Conservation (phyloP, 345 rosid species). For the Rhodamnia rubescens region DNA sequence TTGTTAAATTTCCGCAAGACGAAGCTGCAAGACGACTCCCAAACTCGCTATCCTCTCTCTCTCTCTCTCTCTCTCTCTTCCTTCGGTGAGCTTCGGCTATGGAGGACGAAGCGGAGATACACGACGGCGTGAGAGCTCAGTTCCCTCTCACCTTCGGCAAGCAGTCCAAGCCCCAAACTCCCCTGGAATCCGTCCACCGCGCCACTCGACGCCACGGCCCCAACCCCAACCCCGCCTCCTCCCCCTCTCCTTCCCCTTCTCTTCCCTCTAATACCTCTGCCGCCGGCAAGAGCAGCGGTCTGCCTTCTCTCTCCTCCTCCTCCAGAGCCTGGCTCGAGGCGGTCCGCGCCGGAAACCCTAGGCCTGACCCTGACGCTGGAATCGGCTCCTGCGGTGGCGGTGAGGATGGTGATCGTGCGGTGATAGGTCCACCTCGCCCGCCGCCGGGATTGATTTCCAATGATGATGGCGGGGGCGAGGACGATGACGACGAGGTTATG, state of each 20-base stretch:
- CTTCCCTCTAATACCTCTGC: not conserved
- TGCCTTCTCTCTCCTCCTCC: conserved; percentile 50
- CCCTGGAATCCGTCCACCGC: conserved; percentile 61
- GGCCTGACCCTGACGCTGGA: conserved; percentile 3
- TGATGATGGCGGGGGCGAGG: not conserved
- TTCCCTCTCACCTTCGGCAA: conserved; percentile 80
- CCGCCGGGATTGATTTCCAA: not conserved
- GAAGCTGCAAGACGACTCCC: not conserved
- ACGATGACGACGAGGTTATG: conserved; percentile 10
- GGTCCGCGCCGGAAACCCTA: conserved; percentile 31
- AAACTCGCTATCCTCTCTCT: not conserved
- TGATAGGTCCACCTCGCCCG: conserved; percentile 14
- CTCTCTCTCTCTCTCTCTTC: not conserved
- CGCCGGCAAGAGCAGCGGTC: conserved; percentile 4
- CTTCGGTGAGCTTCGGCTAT: not conserved
- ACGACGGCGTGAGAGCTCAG: conserved; percentile 56
- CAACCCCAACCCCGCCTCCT: not conserved
- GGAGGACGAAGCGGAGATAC: conserved; percentile 64
- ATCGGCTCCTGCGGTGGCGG: not conserved
- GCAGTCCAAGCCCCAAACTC: conserved; percentile 40
- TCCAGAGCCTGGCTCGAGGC: conserved; percentile 41
- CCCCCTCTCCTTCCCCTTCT: not conserved
- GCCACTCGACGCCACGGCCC: conserved; percentile 50
- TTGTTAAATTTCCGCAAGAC: not conserved
- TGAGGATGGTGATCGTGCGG: not conserved